phyloP scores from a whole-genome alignment of 768 basidiomycete genomes.

The Tricholoma sp. region DNA sequence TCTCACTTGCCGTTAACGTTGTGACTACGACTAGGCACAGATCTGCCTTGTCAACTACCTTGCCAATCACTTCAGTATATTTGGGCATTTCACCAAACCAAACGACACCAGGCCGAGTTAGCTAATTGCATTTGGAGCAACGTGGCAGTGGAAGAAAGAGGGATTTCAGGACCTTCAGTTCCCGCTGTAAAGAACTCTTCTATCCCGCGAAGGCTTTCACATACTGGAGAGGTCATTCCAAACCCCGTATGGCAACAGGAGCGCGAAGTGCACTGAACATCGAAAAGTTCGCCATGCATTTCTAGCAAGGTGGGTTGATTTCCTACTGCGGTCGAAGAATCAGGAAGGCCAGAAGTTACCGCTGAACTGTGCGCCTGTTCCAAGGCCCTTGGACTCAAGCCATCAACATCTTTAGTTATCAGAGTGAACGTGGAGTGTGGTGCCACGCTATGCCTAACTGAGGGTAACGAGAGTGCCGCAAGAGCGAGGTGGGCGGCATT shows the following conservation, averaged over 20 bases:
- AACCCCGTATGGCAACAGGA: slow-evolving; percentile 35
- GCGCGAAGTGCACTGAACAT: slow-evolving; percentile 42
- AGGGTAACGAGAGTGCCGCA: slow-evolving; percentile 38
- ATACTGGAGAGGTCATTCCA: slow-evolving; percentile 40
- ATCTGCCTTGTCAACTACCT: slow-evolving; percentile 40
- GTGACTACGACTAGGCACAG: slow-evolving; percentile 53
- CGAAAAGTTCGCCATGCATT: slow-evolving; percentile 60
- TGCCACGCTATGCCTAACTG: slow-evolving; percentile 30
- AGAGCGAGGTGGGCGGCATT: slow-evolving; percentile 55
- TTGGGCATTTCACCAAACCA: slow-evolving; percentile 52
- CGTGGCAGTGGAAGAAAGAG: slow-evolving; percentile 35
- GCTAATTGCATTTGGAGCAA: slow-evolving; percentile 36
- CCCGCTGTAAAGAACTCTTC: slow-evolving; percentile 32
- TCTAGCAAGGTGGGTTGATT: slow-evolving; percentile 36
- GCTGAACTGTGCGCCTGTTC: slow-evolving; percentile 16
- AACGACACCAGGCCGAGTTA: slow-evolving; percentile 49
- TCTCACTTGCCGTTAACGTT: slow-evolving; percentile 39
- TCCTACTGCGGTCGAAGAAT: background rate
- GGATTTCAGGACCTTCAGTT: slow-evolving; percentile 33
- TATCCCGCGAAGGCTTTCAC: slow-evolving; percentile 38
- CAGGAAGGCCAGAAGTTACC: background rate
- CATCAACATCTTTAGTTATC: slow-evolving; percentile 63
- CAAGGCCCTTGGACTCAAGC: slow-evolving; percentile 34
- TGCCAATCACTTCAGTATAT: slow-evolving; percentile 33
- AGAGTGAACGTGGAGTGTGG: slow-evolving; percentile 43